phyloP scores from a whole-genome alignment of 768 basidiomycete species.

The Suillus placidus region DNA sequence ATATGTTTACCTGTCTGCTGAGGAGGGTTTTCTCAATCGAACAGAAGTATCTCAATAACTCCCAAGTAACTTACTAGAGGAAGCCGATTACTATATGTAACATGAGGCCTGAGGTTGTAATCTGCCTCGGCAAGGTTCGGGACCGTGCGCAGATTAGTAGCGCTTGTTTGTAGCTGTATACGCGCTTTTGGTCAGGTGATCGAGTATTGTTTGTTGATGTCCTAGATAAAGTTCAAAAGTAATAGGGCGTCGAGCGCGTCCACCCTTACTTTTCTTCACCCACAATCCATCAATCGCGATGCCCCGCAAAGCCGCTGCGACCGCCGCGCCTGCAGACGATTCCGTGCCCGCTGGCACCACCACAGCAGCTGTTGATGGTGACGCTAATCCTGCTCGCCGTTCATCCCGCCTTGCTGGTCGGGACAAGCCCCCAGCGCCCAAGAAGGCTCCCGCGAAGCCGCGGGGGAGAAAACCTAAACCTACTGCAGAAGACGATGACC shows the following conservation, averaged over 20 bases:
- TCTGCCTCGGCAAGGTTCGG: neutral
- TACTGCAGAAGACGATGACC: conserved; percentile 29
- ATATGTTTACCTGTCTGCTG: neutral
- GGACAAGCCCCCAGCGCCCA: conserved; percentile 55
- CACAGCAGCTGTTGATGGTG: conserved; percentile 28
- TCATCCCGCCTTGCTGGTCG: conserved; percentile 76
- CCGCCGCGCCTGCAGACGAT: conserved; percentile 40
- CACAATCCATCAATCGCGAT: conserved; percentile 37
- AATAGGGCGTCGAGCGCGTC: conserved; percentile 36
- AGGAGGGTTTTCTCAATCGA: neutral
- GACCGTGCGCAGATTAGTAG: conserved; percentile 22
- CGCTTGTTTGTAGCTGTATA: conserved; percentile 32
- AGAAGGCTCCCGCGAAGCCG: conserved; percentile 68
- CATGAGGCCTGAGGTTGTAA: neutral
- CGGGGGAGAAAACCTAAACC: conserved; percentile 49
- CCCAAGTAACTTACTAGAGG: neutral
- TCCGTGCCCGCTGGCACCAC: neutral
- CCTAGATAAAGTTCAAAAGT: conserved; percentile 35
- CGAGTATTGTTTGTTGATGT: conserved; percentile 39
- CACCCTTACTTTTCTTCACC: conserved; percentile 19
- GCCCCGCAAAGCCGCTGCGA: conserved; percentile 70
- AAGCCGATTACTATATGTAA: neutral
- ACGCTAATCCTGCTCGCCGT: conserved; percentile 58
- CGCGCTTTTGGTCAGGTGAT: conserved; percentile 36
- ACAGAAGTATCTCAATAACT: neutral